Evolutionary conservation across 1,139 yeast genomes (phyloP).

Genomic region (Scheffersomyces lignicola): DNA sequence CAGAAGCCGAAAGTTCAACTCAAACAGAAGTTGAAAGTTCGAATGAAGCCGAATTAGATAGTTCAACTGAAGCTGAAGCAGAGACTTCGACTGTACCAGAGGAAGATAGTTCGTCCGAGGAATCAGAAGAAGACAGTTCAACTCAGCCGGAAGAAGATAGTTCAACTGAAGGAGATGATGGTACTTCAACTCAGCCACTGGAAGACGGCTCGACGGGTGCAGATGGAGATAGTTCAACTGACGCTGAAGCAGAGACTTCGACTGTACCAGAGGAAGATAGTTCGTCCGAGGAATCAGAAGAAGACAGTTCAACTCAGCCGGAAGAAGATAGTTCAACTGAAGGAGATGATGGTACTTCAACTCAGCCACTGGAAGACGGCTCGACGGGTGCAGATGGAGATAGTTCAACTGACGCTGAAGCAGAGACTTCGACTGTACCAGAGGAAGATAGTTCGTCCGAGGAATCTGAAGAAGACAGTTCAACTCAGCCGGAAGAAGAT

Average conservation of each 20-base stretch:
- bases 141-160: conserved; percentile 13
- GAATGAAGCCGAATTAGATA: background rate
- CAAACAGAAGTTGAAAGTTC: background rate
- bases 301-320: no score
- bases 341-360: no score
- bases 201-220: no score
- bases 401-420: conserved; percentile 8
- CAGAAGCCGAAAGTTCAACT: no score
- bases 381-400: no score
- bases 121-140: conserved; percentile 12
- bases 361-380: no score
- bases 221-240: conserved; percentile 15
- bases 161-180: conserved; percentile 14
- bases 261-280: conserved; percentile 13
- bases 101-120: conserved; percentile 13
- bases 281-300: conserved; percentile 13
- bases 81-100: conserved; percentile 11
- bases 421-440: conserved; percentile 11
- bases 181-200: no score
- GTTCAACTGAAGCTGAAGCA: background rate
- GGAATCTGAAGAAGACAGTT: no score
- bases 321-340: no score
- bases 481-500: no score
- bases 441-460: conserved; percentile 13
- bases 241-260: conserved; percentile 5